Evolutionary conservation across 129 eudicot species (phyloP).

Genomic region (Tagetes patula): DNA sequence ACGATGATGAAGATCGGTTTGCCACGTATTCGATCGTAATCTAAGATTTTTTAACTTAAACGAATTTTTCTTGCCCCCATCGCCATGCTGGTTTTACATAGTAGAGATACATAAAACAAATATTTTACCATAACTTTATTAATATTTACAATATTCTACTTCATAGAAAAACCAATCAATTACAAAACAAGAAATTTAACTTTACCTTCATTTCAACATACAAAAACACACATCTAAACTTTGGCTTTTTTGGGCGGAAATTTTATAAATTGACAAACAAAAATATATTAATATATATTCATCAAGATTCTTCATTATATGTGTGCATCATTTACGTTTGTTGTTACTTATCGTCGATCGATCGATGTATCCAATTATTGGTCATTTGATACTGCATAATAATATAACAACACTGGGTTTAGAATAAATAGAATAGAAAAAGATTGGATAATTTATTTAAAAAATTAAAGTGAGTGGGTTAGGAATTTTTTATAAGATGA

Average conservation of each 20-base stretch:
- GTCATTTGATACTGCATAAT: conserved; percentile 20
- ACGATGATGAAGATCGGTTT: conserved; percentile 4
- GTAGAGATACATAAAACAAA: conserved; percentile 16
- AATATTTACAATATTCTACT: not conserved
- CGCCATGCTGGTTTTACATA: conserved; percentile 19
- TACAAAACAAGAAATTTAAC: conserved; percentile 41
- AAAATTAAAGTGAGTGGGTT: conserved; percentile 20
- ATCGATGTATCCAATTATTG: conserved; percentile 39
- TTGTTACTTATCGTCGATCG: conserved; percentile 26
- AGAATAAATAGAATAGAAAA: conserved; percentile 9
- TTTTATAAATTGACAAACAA: conserved; percentile 12
- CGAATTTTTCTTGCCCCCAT: conserved; percentile 32
- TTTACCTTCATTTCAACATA: conserved; percentile 12
- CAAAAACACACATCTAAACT: conserved; percentile 22
- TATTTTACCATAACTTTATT: not conserved
- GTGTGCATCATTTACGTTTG: conserved; percentile 34
- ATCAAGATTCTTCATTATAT: conserved; percentile 25
- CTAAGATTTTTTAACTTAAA: conserved; percentile 31
- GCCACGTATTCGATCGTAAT: conserved; percentile 29
- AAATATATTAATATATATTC: conserved; percentile 4
- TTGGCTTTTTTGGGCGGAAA: conserved; percentile 6
- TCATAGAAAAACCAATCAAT: conserved; percentile 29
- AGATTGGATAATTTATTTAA: conserved; percentile 15
- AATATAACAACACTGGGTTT: conserved; percentile 11
- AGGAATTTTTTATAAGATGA: conserved; percentile 21